A percentile compares a stretch with the other conserved stretches of the same genome.
Evolutionary conservation across 768 basidiomycete genomes (phyloP).

Genomic region (Pleurotus citrinopileatus): DNA sequence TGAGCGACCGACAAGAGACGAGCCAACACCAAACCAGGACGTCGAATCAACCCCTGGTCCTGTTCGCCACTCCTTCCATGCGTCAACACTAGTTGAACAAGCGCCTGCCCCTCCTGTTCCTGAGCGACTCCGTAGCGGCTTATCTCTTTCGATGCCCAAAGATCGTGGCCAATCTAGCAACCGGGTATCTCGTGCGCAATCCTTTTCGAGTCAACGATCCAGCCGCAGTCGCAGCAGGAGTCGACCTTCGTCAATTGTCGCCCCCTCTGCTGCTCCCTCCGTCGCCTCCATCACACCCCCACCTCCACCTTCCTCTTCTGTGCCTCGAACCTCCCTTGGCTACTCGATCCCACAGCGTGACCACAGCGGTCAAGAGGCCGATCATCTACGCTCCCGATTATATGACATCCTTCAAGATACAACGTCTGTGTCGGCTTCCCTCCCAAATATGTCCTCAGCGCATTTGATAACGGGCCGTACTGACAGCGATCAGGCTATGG

Average conservation of each 20-base stretch:
- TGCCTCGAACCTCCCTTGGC: constrained; percentile 17
- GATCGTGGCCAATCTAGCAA: constrained; percentile 3
- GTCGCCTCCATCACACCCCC: constrained; percentile 15
- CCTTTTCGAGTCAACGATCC: constrained; percentile 20
- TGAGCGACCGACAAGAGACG: background rate
- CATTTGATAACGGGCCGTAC: constrained; percentile 21
- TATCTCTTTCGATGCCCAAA: constrained; percentile 10
- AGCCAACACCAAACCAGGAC: background rate
- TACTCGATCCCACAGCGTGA: constrained; percentile 19
- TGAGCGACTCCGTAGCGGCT: background rate
- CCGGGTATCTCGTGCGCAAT: constrained; percentile 17
- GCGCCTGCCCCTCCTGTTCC: background rate
- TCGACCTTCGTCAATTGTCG: constrained; percentile 2
- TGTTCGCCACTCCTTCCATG: constrained; percentile 1
- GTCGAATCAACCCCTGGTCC: background rate
- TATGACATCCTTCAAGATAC: constrained; percentile 46
- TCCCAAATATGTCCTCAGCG: constrained; percentile 33
- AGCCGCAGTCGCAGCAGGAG: constrained; percentile 4
- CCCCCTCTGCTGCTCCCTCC: constrained; percentile 9
- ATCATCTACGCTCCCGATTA: constrained; percentile 35
- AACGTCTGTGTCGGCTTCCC: constrained; percentile 34
- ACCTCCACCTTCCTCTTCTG: constrained; percentile 16
- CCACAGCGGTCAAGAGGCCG: constrained; percentile 23
- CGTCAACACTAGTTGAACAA: background rate
- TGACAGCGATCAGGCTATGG: constrained; percentile 15